Evolutionary conservation across 2,329 filamentous ascomycete genomes (phyloP), one percentile per base, ranked within the genome.

Genomic region (Raffaelea deltoideospora): DNA sequence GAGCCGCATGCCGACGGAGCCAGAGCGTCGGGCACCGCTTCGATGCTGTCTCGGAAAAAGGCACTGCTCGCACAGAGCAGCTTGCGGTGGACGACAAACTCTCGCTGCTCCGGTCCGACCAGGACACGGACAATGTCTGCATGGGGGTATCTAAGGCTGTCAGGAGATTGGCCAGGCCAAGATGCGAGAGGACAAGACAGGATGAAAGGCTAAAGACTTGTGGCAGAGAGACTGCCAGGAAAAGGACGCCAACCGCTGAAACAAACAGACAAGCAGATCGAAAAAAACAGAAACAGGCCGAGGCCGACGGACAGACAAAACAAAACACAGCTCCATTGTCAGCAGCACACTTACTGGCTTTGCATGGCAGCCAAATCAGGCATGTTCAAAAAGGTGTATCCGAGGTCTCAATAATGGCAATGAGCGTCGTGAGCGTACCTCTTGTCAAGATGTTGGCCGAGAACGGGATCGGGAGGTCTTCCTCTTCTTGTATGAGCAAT

Each of bases 21-120:
- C 32, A 50, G 44, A 24, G 35, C 46, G 23, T 45, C 41, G 5
- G 51, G 51, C 15, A 48, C 47, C 29, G 57, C 56, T 10, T 63
- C 57, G 44, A 69, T 52, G 40, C 59, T 57, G 27, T 64, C 56
- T 17, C 55, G 51, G 53, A 72, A 71, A 48, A 67, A 69, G 28
- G 54, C 45, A 20, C 65, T 67, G 19, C 56, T 56, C 28, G 57
- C 54, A 46, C 60, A 64, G 18, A 72, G 56, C 11, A 65, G 59
- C 29, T 55, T 56, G 26, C 46, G 45, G 47, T 52, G 51, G 5
- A 56, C 44, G 9, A 39, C 45, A 39, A 56, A 56, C 41, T 53
- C 48, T 23, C 48, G 43, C 37, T 51, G 48, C 21, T 35, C 31
- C 2, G 43, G 43, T n/a, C 53, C 53, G n/a, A 56, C 51, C 27